Percentiles rank a stretch among this genome's conserved stretches.
These are phyloP conservation scores for Acacia pycnantha DNA, from an alignment of 331 rosid species.

Conservation along the genomic window DNA sequence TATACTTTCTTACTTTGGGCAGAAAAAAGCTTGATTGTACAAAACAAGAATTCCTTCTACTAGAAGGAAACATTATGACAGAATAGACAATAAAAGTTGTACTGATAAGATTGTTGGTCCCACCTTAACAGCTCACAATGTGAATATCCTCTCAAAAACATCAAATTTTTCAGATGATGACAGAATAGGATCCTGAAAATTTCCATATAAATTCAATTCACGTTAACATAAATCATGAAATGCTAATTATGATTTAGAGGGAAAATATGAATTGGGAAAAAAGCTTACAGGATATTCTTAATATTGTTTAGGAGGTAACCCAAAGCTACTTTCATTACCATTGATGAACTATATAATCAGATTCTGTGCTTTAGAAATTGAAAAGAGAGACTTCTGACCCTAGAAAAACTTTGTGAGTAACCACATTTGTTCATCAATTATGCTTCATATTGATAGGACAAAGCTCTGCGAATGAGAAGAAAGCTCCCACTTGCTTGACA, in stretches of 20 bases:
- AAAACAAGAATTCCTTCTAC: not conserved
- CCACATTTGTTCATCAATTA: not conserved
- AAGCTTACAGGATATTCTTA: not conserved
- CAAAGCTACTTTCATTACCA: not conserved
- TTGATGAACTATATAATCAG: not conserved
- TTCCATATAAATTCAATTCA: conserved; percentile 1
- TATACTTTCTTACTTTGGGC: not conserved
- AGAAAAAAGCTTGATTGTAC: not conserved
- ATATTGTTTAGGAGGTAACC: not conserved
- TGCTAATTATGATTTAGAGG: not conserved
- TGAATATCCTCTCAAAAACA: conserved; percentile 35
- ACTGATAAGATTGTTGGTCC: not conserved
- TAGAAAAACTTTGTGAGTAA: not conserved
- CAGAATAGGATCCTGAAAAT: conserved; percentile 59
- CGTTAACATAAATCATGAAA: not conserved
- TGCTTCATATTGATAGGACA: not conserved
- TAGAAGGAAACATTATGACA: not conserved
- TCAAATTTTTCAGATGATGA: conserved; percentile 62
- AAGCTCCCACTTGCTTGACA: not conserved
- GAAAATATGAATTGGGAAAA: not conserved
- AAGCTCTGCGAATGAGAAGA: not conserved
- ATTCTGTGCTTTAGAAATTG: not conserved
- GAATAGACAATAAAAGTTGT: not conserved
- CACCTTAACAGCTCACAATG: conserved; percentile 29
- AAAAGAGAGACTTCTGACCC: not conserved